phyloP scores from a whole-genome alignment of 1,139 yeast species.

The Tardiomyces digboiensis region DNA sequence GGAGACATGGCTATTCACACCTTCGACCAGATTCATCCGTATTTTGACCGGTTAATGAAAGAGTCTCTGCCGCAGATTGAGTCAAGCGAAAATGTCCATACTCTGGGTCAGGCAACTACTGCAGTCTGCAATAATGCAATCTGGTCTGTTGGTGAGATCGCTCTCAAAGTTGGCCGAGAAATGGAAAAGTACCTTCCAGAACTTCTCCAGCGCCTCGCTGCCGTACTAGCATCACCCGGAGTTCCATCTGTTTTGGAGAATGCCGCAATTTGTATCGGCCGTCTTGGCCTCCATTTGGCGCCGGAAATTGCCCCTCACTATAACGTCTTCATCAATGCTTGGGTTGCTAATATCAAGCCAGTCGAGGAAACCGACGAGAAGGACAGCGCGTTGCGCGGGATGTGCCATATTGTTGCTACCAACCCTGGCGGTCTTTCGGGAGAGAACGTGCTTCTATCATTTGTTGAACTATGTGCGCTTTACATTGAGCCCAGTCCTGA shows the following conservation, averaged over 20 bases:
- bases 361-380: slow-evolving; percentile 73
- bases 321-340: slow-evolving; percentile 45
- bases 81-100: slow-evolving; percentile 19
- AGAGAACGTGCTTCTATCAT: slow-evolving; percentile 40
- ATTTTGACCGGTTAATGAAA: slow-evolving; percentile 48
- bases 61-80: slow-evolving; percentile 54
- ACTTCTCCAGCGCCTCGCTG: slow-evolving; percentile 52
- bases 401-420: slow-evolving; percentile 52
- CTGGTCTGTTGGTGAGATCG: slow-evolving; percentile 89
- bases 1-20: slow-evolving; percentile 76
- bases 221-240: slow-evolving; percentile 43
- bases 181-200: slow-evolving; percentile 48
- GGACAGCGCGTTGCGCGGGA: slow-evolving; percentile 69
- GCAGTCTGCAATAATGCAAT: slow-evolving; percentile 82
- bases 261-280: slow-evolving; percentile 89
- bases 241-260: slow-evolving; percentile 64
- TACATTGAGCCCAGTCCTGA: slow-evolving; percentile 37
- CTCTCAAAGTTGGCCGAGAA: slow-evolving; percentile 44
- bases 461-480: slow-evolving; percentile 55
- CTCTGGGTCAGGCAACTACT: slow-evolving; percentile 32
- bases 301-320: slow-evolving; percentile 49
- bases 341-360: slow-evolving; percentile 60
- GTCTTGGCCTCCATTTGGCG: slow-evolving; percentile 64
- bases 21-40: slow-evolving; percentile 49
- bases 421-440: slow-evolving; percentile 61